These are phyloP conservation scores for Creolimax fragrantissima DNA, from an alignment of 78 protist species.

Conservation along the genomic window DNA sequence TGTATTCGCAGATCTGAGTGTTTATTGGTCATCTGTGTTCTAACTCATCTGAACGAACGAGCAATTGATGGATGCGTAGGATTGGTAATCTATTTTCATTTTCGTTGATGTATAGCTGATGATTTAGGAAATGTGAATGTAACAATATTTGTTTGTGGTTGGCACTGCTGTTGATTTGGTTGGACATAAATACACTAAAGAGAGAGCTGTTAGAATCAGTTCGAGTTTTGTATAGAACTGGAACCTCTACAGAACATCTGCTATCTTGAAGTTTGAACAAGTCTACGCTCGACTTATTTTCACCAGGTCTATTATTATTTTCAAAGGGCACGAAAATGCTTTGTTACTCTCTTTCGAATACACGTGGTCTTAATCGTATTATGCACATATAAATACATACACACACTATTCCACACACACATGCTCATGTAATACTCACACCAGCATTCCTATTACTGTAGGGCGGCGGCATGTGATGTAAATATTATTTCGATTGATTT, in stretches of 20 bases:
- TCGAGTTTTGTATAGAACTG: too few species aligned
- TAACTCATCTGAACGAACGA: too few species aligned
- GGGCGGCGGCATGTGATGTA: not conserved
- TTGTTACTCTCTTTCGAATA: not conserved
- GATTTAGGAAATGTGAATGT: too few species aligned
- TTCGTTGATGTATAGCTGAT: too few species aligned
- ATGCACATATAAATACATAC: not conserved
- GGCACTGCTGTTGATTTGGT: too few species aligned
- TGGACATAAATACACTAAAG: too few species aligned
- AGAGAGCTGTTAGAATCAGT: too few species aligned
- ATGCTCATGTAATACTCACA: not conserved
- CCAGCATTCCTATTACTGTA: not conserved
- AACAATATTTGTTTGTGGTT: too few species aligned
- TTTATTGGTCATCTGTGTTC: too few species aligned
- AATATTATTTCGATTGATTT: not conserved
- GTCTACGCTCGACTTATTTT: not conserved
- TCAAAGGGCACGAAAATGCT: not conserved
- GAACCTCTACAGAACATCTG: not conserved
- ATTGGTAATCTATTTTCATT: too few species aligned
- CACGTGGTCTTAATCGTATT: not conserved
- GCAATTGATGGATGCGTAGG: too few species aligned
- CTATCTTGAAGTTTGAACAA: not conserved
- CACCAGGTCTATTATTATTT: not conserved
- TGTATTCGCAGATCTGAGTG: too few species aligned
- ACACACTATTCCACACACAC: not conserved